phyloP scores from a whole-genome alignment of 73 alveolate species.

The Paramecium caudatum region DNA sequence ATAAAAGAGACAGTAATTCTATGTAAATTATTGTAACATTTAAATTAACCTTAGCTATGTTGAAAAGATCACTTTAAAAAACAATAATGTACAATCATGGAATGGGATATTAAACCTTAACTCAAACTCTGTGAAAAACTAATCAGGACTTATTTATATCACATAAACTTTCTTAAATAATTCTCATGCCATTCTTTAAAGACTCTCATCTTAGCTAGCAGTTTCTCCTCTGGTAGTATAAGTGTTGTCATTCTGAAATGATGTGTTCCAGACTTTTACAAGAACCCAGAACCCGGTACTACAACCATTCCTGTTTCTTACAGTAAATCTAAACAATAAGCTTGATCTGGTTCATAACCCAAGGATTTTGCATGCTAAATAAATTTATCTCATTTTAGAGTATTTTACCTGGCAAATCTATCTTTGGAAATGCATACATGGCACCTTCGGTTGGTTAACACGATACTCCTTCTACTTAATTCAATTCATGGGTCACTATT shows the following conservation, averaged over 20 bases:
- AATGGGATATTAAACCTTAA: slow-evolving; percentile 6
- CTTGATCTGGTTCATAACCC: slow-evolving; percentile 83
- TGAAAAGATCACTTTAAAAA: background rate
- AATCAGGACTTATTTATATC: too few species aligned
- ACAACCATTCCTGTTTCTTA: slow-evolving; percentile 91
- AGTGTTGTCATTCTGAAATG: slow-evolving; percentile 93
- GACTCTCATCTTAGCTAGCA: slow-evolving; percentile 75
- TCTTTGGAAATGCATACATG: slow-evolving; percentile 91
- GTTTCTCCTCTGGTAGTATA: slow-evolving; percentile 77
- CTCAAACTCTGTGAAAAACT: slow-evolving; percentile 3
- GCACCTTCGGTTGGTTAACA: slow-evolving; percentile 93
- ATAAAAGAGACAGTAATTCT: slow-evolving; percentile 31
- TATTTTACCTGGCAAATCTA: slow-evolving; percentile 76
- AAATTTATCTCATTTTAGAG: slow-evolving; percentile 55
- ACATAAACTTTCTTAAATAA: slow-evolving; percentile 16
- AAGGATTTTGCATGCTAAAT: slow-evolving; percentile 79
- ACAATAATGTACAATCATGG: slow-evolving; percentile 27
- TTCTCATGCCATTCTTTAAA: slow-evolving; percentile 77
- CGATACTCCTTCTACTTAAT: slow-evolving; percentile 76
- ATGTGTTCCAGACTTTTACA: slow-evolving; percentile 84
- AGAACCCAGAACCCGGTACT: slow-evolving; percentile 96
- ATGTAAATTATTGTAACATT: slow-evolving; percentile 29
- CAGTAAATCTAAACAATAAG: slow-evolving; percentile 82
- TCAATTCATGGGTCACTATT: slow-evolving; percentile 79
- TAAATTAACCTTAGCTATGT: background rate